Conservation (phyloP, 371 early-diverging fungal species). For the Phascolomyces articulosus region DNA sequence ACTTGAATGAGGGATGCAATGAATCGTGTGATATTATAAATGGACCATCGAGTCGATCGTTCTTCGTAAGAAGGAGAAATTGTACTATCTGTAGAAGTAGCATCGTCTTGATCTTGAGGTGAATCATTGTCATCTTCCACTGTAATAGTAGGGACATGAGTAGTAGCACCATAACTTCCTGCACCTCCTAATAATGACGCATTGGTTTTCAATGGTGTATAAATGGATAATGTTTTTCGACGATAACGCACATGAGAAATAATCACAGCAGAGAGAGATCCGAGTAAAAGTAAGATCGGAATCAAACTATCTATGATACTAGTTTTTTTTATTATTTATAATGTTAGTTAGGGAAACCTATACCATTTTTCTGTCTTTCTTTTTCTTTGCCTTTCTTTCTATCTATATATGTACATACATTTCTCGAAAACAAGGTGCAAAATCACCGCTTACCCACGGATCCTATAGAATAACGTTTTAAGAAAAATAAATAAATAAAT, state of each 20-base stretch:
- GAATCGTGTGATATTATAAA: slow-evolving; percentile 14
- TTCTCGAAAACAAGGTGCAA: slow-evolving; percentile 30
- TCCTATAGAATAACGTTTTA: too few relatives aligned
- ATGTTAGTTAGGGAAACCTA: too few relatives aligned
- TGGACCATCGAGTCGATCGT: slow-evolving; percentile 16
- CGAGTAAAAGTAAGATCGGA: slow-evolving; percentile 12
- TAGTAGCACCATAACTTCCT: slow-evolving; percentile 24
- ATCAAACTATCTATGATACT: slow-evolving; percentile 19
- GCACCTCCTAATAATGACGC: neutral
- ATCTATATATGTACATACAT: too few relatives aligned
- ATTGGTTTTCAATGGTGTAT: slow-evolving; percentile 19
- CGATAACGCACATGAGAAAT: slow-evolving; percentile 8
- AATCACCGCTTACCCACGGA: slow-evolving; percentile 26
- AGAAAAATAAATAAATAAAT: neutral
- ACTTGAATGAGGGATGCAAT: slow-evolving; percentile 5
- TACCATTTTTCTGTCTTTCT: too few relatives aligned
- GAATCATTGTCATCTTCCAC: neutral
- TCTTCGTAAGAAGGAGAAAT: slow-evolving; percentile 19
- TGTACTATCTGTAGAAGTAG: slow-evolving; percentile 15
- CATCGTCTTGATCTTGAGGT: slow-evolving; percentile 6
- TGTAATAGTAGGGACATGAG: neutral
- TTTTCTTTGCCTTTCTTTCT: too few relatives aligned
- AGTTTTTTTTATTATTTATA: neutral
- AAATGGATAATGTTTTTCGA: slow-evolving; percentile 7
- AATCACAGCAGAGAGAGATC: slow-evolving; percentile 11